phyloP scores from a whole-genome alignment of 257 asterid species.

The Solanum infundibuliforme region DNA sequence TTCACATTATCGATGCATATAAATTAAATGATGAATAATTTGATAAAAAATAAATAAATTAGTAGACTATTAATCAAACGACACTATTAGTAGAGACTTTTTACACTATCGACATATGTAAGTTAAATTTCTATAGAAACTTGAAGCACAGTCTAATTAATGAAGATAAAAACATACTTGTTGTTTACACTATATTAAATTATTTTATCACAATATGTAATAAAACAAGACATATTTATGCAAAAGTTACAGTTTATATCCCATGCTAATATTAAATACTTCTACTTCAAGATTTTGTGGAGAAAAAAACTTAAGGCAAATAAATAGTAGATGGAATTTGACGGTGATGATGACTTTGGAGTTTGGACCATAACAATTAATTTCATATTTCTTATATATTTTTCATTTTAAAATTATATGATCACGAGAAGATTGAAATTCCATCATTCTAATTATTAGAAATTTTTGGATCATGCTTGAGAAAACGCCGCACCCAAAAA shows the following conservation, averaged over 20 bases:
- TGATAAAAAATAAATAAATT: too few species aligned
- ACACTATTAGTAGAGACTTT: too few species aligned
- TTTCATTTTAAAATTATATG: too few species aligned
- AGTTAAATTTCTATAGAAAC: background rate
- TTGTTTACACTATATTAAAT: background rate
- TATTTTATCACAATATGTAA: background rate
- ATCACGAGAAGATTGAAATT: accelerated
- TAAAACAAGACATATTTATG: too few species aligned
- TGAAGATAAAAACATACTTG: background rate
- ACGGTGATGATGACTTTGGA: background rate
- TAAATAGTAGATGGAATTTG: background rate
- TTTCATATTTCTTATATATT: background rate
- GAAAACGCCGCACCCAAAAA: accelerated
- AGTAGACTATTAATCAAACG: too few species aligned
- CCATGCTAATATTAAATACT: background rate
- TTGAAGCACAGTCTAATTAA: background rate
- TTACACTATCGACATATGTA: background rate
- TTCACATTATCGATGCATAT: too few species aligned
- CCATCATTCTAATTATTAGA: background rate
- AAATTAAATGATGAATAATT: too few species aligned
- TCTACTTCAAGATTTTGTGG: background rate
- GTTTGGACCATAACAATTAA: background rate
- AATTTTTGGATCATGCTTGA: accelerated
- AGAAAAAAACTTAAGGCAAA: background rate
- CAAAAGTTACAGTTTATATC: background rate